These are phyloP conservation scores for Melocanna baccifera DNA, from an alignment of 176 grass and related monocot species.

Conservation along the genomic window DNA sequence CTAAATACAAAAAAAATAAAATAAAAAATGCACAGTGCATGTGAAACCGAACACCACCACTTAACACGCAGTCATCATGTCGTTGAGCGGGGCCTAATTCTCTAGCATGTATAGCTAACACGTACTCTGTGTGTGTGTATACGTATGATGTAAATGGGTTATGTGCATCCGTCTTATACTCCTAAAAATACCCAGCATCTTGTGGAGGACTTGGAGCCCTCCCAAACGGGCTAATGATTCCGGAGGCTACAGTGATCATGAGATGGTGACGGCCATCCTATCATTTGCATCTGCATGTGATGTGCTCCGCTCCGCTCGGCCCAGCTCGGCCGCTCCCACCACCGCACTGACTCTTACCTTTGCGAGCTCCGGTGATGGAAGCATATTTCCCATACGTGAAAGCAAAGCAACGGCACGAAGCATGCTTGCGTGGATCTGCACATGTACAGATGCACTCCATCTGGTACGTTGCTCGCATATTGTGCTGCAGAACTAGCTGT, in stretches of 20 bases:
- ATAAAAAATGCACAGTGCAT: too few species aligned
- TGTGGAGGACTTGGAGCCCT: not conserved
- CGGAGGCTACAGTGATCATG: not conserved
- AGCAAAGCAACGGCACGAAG: slow-evolving; percentile 11
- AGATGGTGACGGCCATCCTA: not conserved
- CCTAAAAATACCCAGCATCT: not conserved
- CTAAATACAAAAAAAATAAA: too few species aligned
- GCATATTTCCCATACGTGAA: slow-evolving; percentile 12
- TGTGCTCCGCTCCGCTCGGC: not conserved
- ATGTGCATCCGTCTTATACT: too few species aligned
- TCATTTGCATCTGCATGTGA: slow-evolving; percentile 11
- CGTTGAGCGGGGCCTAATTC: too few species aligned
- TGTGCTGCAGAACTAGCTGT: not conserved
- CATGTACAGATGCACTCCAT: not conserved
- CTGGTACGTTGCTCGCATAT: not conserved
- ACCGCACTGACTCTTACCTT: not conserved
- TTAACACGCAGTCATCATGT: too few species aligned
- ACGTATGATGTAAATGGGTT: too few species aligned
- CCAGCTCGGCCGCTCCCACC: not conserved
- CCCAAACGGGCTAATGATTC: not conserved
- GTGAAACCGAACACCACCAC: too few species aligned
- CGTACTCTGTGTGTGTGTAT: too few species aligned
- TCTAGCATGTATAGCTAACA: too few species aligned
- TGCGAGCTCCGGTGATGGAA: not conserved
- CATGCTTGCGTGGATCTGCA: not conserved